These are phyloP conservation scores for Phyllosticta capitalensis DNA, from an alignment of 2,329 filamentous ascomycete species.

Conservation along the genomic window DNA sequence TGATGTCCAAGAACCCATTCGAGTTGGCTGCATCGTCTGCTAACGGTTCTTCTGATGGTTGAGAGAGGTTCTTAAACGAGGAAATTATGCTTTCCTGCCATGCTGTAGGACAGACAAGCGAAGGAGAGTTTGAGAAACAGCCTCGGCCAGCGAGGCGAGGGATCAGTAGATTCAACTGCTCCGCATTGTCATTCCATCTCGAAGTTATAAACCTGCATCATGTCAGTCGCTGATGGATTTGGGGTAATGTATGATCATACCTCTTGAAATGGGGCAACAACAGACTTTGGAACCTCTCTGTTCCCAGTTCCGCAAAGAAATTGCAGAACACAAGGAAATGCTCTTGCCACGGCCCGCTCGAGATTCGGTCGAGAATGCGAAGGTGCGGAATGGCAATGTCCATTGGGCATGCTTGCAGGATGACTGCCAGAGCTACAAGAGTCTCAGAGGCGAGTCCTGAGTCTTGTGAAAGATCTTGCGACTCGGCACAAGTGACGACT, in stretches of 20 bases:
- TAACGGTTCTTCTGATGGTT: neutral
- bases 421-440: constrained; percentile 47
- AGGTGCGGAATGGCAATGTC: constrained; percentile 67
- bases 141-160: constrained; percentile 17
- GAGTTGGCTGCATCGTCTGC: constrained; percentile 19
- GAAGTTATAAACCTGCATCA: constrained; percentile 55
- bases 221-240: constrained; percentile 14
- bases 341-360: constrained; percentile 53
- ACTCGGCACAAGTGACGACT: constrained; percentile 20
- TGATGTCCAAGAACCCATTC: constrained; percentile 22
- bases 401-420: constrained; percentile 68
- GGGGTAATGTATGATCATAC: constrained; percentile 29
- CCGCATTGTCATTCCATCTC: constrained; percentile 23
- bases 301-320: constrained; percentile 64
- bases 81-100: constrained; percentile 46
- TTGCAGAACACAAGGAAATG: constrained; percentile 83
- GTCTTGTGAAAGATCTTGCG: constrained; percentile 10
- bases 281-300: constrained; percentile 67
- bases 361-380: constrained; percentile 54
- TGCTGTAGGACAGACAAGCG: constrained; percentile 15
- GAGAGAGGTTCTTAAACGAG: constrained; percentile 52
- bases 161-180: constrained; percentile 23
- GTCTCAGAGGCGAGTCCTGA: constrained; percentile 18
- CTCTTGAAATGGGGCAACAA: constrained; percentile 73
- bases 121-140: neutral